Conservation (phyloP, 257 asterid species). For the Capsicum rhomboideum region DNA sequence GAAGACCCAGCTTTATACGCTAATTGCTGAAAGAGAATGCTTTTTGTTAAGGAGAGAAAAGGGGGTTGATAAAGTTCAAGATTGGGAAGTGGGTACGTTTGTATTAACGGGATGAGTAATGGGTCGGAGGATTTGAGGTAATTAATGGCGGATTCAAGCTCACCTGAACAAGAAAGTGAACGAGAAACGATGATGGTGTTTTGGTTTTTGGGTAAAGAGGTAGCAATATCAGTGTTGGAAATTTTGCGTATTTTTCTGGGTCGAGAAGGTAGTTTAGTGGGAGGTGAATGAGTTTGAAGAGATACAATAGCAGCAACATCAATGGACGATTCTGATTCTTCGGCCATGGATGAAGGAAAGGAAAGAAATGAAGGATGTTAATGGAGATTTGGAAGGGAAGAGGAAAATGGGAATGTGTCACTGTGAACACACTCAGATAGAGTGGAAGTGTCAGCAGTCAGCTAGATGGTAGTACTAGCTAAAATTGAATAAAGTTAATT, state of each 20-base stretch:
- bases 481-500: too few species aligned
- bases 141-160: not conserved
- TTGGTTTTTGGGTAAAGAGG: not conserved
- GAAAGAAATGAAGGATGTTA: not conserved
- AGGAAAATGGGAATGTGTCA: too few species aligned
- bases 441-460: too few species aligned
- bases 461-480: too few species aligned
- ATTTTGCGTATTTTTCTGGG: constrained; percentile 84
- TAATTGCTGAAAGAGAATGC: constrained; percentile 83
- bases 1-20: constrained; percentile 86
- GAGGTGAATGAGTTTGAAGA: not conserved
- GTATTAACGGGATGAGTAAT: constrained; percentile 45
- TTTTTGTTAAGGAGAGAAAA: constrained; percentile 61
- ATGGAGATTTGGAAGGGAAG: not conserved
- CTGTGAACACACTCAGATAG: too few species aligned
- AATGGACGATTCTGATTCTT: not conserved
- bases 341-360: not conserved
- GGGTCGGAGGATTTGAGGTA: constrained; percentile 39
- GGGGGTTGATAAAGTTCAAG: constrained; percentile 60
- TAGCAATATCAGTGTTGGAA: constrained; percentile 3
- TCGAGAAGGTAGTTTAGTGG: constrained; percentile 77
- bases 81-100: constrained; percentile 46
- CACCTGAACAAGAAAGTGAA: constrained; percentile 1
- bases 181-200: not conserved
- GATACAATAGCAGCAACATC: not conserved